Conservation (phyloP, 2,329 filamentous ascomycete species). For the Domatiomyces catenatus region DNA sequence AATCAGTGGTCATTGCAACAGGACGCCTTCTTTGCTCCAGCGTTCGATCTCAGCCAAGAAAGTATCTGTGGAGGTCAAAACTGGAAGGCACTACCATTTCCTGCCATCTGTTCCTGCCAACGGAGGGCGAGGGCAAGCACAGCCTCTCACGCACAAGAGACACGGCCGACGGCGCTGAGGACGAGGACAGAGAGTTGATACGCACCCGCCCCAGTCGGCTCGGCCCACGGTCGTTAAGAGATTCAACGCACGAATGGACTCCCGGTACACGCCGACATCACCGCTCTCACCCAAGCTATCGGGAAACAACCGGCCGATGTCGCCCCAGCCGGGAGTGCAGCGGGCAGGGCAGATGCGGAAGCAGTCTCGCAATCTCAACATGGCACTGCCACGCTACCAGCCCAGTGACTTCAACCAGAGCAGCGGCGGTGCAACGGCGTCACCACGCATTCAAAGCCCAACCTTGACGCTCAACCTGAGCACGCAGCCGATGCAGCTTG, state of each 20-base stretch:
- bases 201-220: background rate
- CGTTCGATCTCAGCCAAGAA: background rate
- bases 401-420: conserved; percentile 28
- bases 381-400: conserved; percentile 32
- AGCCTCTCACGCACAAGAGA: background rate
- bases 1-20: background rate
- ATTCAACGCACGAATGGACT: conserved; percentile 1
- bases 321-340: conserved; percentile 23
- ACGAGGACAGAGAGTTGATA: background rate
- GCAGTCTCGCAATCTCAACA: conserved; percentile 24
- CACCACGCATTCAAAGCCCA: conserved; percentile 20
- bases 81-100: background rate
- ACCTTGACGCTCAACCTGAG: conserved; percentile 15
- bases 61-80: background rate
- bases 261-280: conserved; percentile 16
- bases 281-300: conserved; percentile 15
- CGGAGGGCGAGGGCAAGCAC: background rate
- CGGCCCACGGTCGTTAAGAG: background rate
- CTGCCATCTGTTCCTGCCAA: background rate
- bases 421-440: conserved; percentile 20
- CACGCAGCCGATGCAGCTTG: conserved; percentile 19
- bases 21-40: background rate
- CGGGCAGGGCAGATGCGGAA: conserved; percentile 21
- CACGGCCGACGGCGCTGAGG: background rate
- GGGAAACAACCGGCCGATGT: conserved; percentile 14